Base-by-base conservation (phyloP, 1,139 yeast genomes). In the Zygoascus sp. region DNA sequence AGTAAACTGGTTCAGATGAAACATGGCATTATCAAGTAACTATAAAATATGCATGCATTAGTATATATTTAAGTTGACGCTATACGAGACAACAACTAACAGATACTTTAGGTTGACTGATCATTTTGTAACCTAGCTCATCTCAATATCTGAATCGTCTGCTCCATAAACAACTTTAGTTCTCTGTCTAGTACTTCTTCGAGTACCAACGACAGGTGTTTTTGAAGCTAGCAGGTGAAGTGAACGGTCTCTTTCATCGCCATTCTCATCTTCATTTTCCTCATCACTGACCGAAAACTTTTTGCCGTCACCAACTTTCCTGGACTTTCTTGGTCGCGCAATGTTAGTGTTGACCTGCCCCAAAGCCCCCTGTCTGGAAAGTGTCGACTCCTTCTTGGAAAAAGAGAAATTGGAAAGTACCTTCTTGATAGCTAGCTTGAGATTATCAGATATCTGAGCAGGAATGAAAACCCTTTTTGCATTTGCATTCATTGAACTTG, bases 391-490 rank as follows among this genome's bases (percentile, higher is more conserved):
- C 10, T 28, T 22, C 27, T 17, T 25, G 6, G 37, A 11, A 27
- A 27, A 38, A 10, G 19, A 37, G 15, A 40, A 41, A 25, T 45
- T 43, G n/a, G 48, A 40, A 9, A 30, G 34, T 7, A 13, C 3
- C 13, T 30, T 30, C 34, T 30, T 30, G 7, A 11, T 30, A 43
- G 13, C 11, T 3, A 56, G 53, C 35, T 54, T 56, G 13, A 67
- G 45, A 34, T 56, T 58, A 42, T 59, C 58, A 5, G 54, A 37
- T 3, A 62, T 53, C 1, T 51, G 58, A 17, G 75, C 80, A 0
- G 80, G 73, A 28, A 83, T 73, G 56, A 71, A 82, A 3, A 76
- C 70, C 11, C 67, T 74, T 1, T 50, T 45, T 52, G 60, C 58
- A 57, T 52, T 57, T 58, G 58, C 49, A 54, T 63, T 52, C 35